Evolutionary conservation across 108 stramenopile genomes (phyloP).

Genomic region (Cyclotella choctawhatcheeana): DNA sequence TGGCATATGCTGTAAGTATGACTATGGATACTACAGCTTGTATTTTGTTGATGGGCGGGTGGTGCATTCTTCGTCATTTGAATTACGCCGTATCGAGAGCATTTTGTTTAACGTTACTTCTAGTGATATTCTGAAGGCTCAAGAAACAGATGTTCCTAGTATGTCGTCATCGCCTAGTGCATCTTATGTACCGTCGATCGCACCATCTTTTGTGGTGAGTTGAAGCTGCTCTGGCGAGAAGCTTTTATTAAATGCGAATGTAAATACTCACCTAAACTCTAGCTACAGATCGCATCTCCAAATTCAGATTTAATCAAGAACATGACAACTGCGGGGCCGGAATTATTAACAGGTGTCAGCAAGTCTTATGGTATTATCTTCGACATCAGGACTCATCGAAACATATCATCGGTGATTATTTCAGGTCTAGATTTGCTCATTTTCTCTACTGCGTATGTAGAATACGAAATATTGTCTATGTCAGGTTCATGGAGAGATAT

Average conservation of each 20-base stretch:
- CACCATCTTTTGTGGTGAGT: background rate
- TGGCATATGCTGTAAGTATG: conserved; percentile 27
- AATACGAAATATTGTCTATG: background rate
- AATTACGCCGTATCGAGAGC: background rate
- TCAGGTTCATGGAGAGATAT: background rate
- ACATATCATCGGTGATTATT: background rate
- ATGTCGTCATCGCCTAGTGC: background rate
- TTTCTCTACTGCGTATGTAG: background rate
- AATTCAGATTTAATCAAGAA: background rate
- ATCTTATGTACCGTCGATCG: background rate
- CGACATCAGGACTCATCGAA: background rate
- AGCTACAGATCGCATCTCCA: no score
- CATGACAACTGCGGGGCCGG: background rate
- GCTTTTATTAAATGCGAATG: no score
- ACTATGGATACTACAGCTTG: conserved; percentile 13
- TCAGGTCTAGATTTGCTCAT: background rate
- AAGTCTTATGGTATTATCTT: conserved; percentile 3
- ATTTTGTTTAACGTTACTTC: background rate
- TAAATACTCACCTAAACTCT: no score
- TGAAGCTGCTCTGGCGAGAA: no score
- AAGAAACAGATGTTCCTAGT: background rate
- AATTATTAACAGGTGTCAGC: background rate
- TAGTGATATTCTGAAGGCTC: background rate
- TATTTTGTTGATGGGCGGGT: conserved; percentile 6
- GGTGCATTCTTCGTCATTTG: background rate